Conservation (phyloP, 2,329 filamentous ascomycete species). For the Xylogone sp. region DNA sequence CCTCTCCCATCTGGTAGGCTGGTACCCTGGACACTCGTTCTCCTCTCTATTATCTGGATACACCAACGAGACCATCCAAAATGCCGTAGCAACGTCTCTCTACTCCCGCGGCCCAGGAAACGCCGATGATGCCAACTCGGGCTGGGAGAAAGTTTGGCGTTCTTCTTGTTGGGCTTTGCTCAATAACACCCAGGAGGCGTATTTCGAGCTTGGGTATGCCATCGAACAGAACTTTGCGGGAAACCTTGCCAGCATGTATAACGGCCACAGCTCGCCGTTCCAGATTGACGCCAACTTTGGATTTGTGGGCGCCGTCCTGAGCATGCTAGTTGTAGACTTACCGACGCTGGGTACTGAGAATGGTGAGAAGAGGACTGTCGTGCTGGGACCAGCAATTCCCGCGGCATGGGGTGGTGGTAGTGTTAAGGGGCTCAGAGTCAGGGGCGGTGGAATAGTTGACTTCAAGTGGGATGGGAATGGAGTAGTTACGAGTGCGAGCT, state of each 20-base stretch:
- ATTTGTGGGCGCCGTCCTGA: constrained; percentile 42
- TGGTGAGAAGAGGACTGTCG: constrained; percentile 27
- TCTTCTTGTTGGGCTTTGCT: constrained; percentile 52
- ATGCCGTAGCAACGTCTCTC: constrained; percentile 42
- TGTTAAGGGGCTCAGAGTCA: constrained; percentile 39
- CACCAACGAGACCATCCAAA: constrained; percentile 36
- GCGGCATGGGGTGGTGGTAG: constrained; percentile 37
- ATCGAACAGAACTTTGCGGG: constrained; percentile 45
- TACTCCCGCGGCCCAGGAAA: constrained; percentile 42
- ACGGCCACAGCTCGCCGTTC: constrained; percentile 41
- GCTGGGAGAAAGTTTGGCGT: constrained; percentile 57
- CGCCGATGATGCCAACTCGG: constrained; percentile 44
- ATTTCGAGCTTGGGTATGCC: constrained; percentile 44
- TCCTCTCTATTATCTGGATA: constrained; percentile 30
- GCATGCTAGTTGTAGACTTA: constrained; percentile 49
- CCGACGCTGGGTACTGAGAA: constrained; percentile 21
- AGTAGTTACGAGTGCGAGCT: constrained; percentile 21
- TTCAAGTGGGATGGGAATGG: constrained; percentile 40
- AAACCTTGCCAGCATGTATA: constrained; percentile 51
- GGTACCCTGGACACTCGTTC: constrained; percentile 50
- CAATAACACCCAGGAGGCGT: constrained; percentile 45
- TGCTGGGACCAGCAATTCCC: constrained; percentile 46
- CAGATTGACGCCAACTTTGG: constrained; percentile 60
- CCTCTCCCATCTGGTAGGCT: constrained; percentile 52
- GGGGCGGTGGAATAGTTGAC: constrained; percentile 39